Percentiles rank a stretch among this genome's conserved stretches.
phyloP scores from a whole-genome alignment of 371 early-diverging fungal species.

The Mucor lusitanicus region DNA sequence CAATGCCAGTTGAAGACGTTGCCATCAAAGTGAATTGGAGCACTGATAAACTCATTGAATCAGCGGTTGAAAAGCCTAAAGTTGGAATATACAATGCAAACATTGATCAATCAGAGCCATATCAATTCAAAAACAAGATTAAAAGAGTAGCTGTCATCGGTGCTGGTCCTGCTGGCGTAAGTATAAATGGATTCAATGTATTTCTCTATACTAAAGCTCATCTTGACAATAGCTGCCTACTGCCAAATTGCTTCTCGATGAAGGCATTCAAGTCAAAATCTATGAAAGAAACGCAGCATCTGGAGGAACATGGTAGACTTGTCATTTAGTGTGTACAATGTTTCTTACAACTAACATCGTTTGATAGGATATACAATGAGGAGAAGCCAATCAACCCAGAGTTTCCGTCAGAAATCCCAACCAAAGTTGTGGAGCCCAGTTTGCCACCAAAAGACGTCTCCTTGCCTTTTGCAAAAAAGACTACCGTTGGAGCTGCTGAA shows the following conservation, averaged over 20 bases:
- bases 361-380: slow-evolving; percentile 18
- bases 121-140: slow-evolving; percentile 19
- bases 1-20: slow-evolving; percentile 22
- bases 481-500: background rate
- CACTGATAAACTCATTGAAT: slow-evolving; percentile 2
- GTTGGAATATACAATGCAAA: background rate
- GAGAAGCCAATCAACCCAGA: slow-evolving; percentile 15
- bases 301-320: slow-evolving; percentile 40
- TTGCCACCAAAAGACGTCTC: background rate
- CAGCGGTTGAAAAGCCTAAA: background rate
- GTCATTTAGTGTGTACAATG: background rate
- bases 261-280: slow-evolving; percentile 35
- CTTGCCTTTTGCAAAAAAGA: background rate
- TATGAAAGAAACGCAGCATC: slow-evolving; percentile 31
- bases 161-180: slow-evolving; percentile 46
- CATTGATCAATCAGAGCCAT: background rate
- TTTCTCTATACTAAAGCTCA: background rate
- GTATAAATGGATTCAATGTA: background rate
- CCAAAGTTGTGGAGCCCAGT: slow-evolving; percentile 15
- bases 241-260: slow-evolving; percentile 35
- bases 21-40: slow-evolving; percentile 12
- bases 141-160: slow-evolving; percentile 42
- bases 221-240: slow-evolving; percentile 24
- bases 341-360: background rate
- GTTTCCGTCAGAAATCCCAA: slow-evolving; percentile 20